Base-by-base conservation (phyloP, 257 asterid genomes). In the Gardenia jasminoides region DNA sequence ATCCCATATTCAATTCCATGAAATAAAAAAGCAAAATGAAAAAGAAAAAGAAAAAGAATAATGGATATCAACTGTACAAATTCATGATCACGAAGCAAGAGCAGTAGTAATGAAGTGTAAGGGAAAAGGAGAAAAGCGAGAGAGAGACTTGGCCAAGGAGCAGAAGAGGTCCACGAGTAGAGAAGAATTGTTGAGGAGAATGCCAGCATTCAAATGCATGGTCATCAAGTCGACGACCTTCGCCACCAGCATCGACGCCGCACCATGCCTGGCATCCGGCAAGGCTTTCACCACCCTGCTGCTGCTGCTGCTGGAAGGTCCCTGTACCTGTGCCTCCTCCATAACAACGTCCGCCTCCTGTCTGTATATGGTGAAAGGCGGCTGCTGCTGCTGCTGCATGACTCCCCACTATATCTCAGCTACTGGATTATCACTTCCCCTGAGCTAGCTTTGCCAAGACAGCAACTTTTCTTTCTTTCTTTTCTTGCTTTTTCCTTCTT, bases 101-200 rank as follows among this genome's bases (percentile, higher is more conserved):
- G 3, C 5, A 24, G 9, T 7, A 62, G 54, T 17, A 62, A 47
- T 3, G 17, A 5, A 26, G 17, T 20, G 17, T 20, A 19, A 10
- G 33, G 11, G n/a, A n/a, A 33, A 24, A 13, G 4, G 28, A 68
- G 46, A n/a, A 67, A 46, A 48, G 4, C 33, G 24, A 50, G 36
- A 67, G 48, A 67, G 26, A 73, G 12, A 80, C 83, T 74, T 66
- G 47, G 70, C 83, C 62, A 80, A 39, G 31, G 79, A 72, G 44
- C n/a, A 7, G 79, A 69, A 80, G 48, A 80, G 58, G 43, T 67
- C 44, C 13, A 36, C 1, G 67, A 80, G 50, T 48, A 36, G 68
- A 17, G 64, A 10, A 15, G 48, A 62, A 73, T 74, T 17, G 15
- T 12, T 80, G 0, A 73, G 74, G 30, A 67, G 44, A 3, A 16